phyloP scores from a whole-genome alignment of 139 green algal genomes.

The Eudorina sp. region DNA sequence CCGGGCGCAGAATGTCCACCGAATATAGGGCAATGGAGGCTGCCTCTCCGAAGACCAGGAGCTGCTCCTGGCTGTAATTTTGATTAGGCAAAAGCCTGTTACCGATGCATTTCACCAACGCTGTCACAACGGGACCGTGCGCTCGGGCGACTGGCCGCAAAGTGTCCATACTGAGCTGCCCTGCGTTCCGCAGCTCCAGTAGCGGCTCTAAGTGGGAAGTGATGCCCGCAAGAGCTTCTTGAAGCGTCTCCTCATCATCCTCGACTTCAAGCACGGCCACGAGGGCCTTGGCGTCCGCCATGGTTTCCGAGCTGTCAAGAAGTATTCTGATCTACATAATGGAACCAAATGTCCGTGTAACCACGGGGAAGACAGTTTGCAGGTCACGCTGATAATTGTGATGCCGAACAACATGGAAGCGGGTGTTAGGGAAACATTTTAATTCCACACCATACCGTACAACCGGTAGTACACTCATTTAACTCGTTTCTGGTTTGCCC shows the following conservation, averaged over 20 bases:
- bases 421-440: neutral
- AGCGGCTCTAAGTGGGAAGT: neutral
- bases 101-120: neutral
- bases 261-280: neutral
- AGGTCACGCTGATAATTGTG: neutral
- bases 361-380: no score
- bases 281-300: constrained; percentile 1
- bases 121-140: neutral
- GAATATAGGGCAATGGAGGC: constrained; percentile 36
- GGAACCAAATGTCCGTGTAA: no score
- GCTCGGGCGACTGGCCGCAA: constrained; percentile 14
- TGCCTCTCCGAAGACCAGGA: neutral
- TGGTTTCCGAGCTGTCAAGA: neutral
- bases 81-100: neutral
- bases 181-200: neutral
- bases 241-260: neutral
- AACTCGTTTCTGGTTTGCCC: no score
- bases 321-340: neutral
- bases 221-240: neutral
- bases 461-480: no score
- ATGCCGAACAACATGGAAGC: neutral
- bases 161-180: neutral
- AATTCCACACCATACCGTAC: no score
- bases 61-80: neutral
- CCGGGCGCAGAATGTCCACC: constrained; percentile 40